Evolutionary conservation across 2,329 filamentous ascomycete genomes (phyloP).

Genomic region (Ophiostoma novo-ulmi): DNA sequence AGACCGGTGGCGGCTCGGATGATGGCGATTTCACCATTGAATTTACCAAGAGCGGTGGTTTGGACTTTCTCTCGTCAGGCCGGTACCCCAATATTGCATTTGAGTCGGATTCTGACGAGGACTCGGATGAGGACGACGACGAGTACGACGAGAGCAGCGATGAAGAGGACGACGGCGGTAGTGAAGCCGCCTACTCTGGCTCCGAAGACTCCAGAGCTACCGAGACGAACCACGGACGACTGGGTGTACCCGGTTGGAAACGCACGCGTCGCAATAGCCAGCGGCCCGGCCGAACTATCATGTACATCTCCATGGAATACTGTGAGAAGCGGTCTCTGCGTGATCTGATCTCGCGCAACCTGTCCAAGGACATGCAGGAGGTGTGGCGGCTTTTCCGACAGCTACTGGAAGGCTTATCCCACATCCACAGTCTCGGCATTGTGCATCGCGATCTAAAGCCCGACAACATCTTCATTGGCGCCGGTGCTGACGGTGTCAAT

Average conservation of each 20-base stretch:
- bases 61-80: slow-evolving; percentile 91
- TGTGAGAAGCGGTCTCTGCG: slow-evolving; percentile 91
- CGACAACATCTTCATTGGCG: slow-evolving; percentile 87
- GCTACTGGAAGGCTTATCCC: slow-evolving; percentile 79
- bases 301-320: slow-evolving; percentile 99
- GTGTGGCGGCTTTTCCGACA: slow-evolving; percentile 89
- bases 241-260: slow-evolving; percentile 16
- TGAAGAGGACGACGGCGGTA: slow-evolving; percentile 22
- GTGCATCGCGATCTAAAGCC: slow-evolving; percentile 96
- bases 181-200: slow-evolving; percentile 19
- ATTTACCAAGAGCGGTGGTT: slow-evolving; percentile 66
- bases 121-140: slow-evolving; percentile 42
- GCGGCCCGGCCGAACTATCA: slow-evolving; percentile 60
- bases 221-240: slow-evolving; percentile 24
- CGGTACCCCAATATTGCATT: slow-evolving; percentile 74
- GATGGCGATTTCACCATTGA: slow-evolving; percentile 42
- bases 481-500: slow-evolving; percentile 64
- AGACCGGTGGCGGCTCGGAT: slow-evolving; percentile 29
- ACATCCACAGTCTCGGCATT: slow-evolving; percentile 86
- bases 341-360: slow-evolving; percentile 72
- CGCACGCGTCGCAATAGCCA: slow-evolving; percentile 37
- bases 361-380: slow-evolving; percentile 69
- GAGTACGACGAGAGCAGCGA: slow-evolving; percentile 36
- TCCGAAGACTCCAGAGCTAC: slow-evolving; percentile 27
- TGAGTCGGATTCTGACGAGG: slow-evolving; percentile 50